Evolutionary conservation across 2,329 filamentous ascomycete genomes (phyloP).

Genomic region (Ophiocordyceps sinensis): DNA sequence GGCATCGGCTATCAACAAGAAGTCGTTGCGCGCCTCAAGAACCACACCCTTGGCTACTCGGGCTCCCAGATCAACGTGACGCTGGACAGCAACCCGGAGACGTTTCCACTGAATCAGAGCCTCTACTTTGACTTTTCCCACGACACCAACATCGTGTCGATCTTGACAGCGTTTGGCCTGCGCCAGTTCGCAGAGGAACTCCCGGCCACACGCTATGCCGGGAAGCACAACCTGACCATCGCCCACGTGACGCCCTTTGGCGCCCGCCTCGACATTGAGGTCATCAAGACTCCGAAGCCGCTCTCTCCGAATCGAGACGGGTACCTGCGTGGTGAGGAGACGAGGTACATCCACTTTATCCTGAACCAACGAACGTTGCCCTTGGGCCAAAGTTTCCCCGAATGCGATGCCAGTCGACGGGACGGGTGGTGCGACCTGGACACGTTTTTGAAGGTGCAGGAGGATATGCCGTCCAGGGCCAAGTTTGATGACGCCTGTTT

Average conservation of each 20-base stretch:
- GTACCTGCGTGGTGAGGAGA: conserved; percentile 38
- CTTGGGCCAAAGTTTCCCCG: conserved; percentile 48
- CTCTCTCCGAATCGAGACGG: conserved; percentile 38
- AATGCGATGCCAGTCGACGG: conserved; percentile 45
- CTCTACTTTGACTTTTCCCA: conserved; percentile 70
- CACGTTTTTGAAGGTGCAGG: conserved; percentile 50
- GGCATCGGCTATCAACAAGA: conserved; percentile 63
- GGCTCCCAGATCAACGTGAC: conserved; percentile 53
- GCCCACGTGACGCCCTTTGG: conserved; percentile 58
- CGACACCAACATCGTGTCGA: conserved; percentile 57
- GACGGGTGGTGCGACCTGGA: conserved; percentile 68
- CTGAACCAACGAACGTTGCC: conserved; percentile 63
- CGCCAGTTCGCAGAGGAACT: conserved; percentile 51
- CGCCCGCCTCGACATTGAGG: conserved; percentile 57
- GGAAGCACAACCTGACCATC: conserved; percentile 47
- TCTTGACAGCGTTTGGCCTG: conserved; percentile 59
- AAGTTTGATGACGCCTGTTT: conserved; percentile 53
- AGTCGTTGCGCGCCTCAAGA: conserved; percentile 53
- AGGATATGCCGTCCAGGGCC: conserved; percentile 40
- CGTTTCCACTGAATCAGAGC: conserved; percentile 59
- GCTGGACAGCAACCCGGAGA: conserved; percentile 49
- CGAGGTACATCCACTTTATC: conserved; percentile 59
- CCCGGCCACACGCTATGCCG: conserved; percentile 38
- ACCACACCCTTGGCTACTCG: conserved; percentile 46
- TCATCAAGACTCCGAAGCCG: conserved; percentile 54